These are phyloP conservation scores for Acanthamoeba royreba DNA, from an alignment of 208 protist genomes.

Conservation along the genomic window DNA sequence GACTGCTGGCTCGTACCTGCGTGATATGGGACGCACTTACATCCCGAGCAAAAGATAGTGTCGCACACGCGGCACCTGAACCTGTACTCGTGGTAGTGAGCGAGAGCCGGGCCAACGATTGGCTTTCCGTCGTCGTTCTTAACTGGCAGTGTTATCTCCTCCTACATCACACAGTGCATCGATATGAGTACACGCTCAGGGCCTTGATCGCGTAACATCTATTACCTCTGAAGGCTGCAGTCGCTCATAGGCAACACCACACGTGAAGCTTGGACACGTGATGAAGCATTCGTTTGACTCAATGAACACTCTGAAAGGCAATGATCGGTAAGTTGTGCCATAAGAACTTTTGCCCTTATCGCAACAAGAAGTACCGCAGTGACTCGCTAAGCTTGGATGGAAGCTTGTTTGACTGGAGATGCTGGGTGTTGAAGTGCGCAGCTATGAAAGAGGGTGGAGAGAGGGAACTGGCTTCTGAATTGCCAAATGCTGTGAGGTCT, in stretches of 20 bases:
- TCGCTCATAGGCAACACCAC: neutral
- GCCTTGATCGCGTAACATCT: neutral
- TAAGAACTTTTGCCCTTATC: neutral
- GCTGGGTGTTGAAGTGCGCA: neutral
- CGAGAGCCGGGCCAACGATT: neutral
- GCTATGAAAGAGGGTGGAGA: neutral
- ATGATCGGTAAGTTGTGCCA: neutral
- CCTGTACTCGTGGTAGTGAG: neutral
- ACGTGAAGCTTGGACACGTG: neutral
- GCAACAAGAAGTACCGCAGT: neutral
- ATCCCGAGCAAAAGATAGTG: neutral
- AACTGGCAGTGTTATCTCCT: neutral
- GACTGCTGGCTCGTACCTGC: neutral
- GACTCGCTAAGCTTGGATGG: neutral
- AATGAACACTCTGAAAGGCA: neutral
- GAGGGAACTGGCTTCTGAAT: neutral
- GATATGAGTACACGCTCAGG: neutral
- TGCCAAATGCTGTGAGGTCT: neutral
- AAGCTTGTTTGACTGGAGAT: neutral
- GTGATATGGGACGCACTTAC: neutral
- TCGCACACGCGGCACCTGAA: slow-evolving; percentile 7
- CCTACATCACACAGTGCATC: neutral
- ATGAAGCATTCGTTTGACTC: neutral
- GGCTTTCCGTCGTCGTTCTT: neutral
- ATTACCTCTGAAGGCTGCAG: slow-evolving; percentile 5